Conservation (phyloP, 192 early-diverging fungal genomes). For the Geranomyces variabilis region DNA sequence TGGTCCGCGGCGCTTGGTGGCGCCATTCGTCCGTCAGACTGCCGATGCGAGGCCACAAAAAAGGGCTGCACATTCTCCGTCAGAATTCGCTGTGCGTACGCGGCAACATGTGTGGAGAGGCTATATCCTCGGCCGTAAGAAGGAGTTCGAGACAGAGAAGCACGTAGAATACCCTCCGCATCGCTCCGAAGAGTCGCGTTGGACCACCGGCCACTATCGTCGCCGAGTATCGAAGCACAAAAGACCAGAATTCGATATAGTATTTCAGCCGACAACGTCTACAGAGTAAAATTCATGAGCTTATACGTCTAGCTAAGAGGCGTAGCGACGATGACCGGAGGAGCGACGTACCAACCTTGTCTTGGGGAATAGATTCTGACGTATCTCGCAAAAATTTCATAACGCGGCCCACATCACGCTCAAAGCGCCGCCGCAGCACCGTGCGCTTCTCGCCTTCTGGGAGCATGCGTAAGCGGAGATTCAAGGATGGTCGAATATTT, state of each 20-base stretch:
- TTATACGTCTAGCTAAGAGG: too few relatives aligned
- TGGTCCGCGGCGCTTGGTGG: background rate
- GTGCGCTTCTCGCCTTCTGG: too few relatives aligned
- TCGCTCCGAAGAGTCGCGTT: background rate
- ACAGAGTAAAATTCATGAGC: too few relatives aligned
- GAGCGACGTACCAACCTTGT: too few relatives aligned
- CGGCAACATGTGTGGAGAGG: conserved; percentile 2
- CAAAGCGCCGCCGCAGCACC: too few relatives aligned
- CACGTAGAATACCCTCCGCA: background rate
- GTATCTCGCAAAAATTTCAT: too few relatives aligned
- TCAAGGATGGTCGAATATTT: too few relatives aligned
- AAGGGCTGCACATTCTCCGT: conserved; percentile 28
- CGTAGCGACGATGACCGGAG: too few relatives aligned
- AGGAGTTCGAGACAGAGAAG: background rate
- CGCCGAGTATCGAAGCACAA: conserved; percentile 33
- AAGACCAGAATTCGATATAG: conserved; percentile 18
- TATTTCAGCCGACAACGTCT: background rate
- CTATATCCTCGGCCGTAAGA: background rate
- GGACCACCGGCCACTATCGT: conserved; percentile 24
- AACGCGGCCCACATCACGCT: too few relatives aligned
- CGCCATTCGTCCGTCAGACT: background rate
- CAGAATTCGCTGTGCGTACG: conserved; percentile 29
- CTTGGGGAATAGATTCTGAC: too few relatives aligned
- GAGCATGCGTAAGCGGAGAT: too few relatives aligned
- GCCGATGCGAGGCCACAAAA: conserved; percentile 17